phyloP scores from a whole-genome alignment of 208 protist genomes.

The Cochliopodium minus region DNA sequence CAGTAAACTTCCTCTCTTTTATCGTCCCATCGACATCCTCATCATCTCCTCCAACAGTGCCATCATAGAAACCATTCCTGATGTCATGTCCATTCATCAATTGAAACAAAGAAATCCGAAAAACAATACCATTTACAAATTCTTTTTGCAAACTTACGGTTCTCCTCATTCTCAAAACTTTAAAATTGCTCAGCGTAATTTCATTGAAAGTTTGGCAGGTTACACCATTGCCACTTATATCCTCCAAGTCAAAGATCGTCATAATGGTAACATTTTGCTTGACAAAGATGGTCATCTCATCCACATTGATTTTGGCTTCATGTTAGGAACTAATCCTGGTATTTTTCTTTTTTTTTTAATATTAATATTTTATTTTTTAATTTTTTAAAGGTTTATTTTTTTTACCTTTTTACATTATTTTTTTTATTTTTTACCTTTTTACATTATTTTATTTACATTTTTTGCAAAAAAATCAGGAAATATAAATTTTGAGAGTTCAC shows the following conservation, averaged over 20 bases:
- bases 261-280: constrained; percentile 84
- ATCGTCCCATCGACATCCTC: constrained; percentile 53
- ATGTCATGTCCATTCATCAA: constrained; percentile 58
- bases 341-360: no score
- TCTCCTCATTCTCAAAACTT: constrained; percentile 37
- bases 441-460: no score
- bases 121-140: constrained; percentile 41
- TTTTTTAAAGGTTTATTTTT: no score
- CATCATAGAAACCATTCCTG: constrained; percentile 59
- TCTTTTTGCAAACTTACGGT: constrained; percentile 51
- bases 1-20: constrained; percentile 46
- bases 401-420: no score
- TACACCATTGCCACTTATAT: constrained; percentile 80
- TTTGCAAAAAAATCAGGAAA: no score
- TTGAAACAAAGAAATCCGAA: constrained; percentile 40
- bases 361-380: constrained; percentile 40
- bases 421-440: no score
- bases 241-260: constrained; percentile 74
- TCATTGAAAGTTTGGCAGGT: constrained; percentile 72
- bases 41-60: constrained; percentile 50
- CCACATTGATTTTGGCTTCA: constrained; percentile 94
- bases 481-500: constrained; percentile 74
- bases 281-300: constrained; percentile 60
- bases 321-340: constrained; percentile 79
- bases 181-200: constrained; percentile 53